phyloP scores from a whole-genome alignment of 495 filamentous ascomycete genomes.

The Parachaetomium inaequale region DNA sequence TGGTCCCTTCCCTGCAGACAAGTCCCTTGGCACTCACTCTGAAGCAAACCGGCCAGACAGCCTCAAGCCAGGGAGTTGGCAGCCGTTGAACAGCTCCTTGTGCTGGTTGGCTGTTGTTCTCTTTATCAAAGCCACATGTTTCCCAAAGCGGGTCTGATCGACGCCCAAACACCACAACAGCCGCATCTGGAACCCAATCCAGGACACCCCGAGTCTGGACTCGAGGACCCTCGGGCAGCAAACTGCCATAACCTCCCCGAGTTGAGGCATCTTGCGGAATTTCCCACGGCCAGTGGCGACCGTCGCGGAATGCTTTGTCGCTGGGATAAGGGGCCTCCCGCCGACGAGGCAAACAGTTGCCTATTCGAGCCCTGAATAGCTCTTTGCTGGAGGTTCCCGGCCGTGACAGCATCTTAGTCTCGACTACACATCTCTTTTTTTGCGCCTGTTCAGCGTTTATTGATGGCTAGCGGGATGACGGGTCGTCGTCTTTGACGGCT shows the following conservation, averaged over 20 bases:
- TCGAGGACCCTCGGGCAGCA: not conserved
- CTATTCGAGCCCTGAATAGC: slow-evolving; percentile 27
- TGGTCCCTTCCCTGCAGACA: not conserved
- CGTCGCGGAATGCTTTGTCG: slow-evolving; percentile 11
- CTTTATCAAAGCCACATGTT: slow-evolving; percentile 6
- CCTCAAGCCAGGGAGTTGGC: not conserved
- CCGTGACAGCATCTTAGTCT: not conserved
- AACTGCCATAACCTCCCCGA: not conserved
- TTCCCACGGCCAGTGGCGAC: not conserved
- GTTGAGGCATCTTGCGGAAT: not conserved
- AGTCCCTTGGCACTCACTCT: not conserved
- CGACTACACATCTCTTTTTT: slow-evolving; percentile 4
- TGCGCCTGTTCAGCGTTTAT: not conserved
- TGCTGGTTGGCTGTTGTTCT: slow-evolving; percentile 2
- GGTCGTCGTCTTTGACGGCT: not conserved
- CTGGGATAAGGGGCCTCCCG: not conserved
- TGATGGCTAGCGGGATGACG: not conserved
- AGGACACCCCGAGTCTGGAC: not conserved
- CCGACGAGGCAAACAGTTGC: slow-evolving; percentile 3
- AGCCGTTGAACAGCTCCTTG: not conserved
- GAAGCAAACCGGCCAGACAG: not conserved
- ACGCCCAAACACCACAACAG: not conserved
- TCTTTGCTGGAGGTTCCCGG: slow-evolving; percentile 14
- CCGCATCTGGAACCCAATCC: not conserved
- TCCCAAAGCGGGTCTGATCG: slow-evolving; percentile 33